phyloP scores from a whole-genome alignment of 2,329 filamentous ascomycete genomes.

The Ceratocystis smalleyi region DNA sequence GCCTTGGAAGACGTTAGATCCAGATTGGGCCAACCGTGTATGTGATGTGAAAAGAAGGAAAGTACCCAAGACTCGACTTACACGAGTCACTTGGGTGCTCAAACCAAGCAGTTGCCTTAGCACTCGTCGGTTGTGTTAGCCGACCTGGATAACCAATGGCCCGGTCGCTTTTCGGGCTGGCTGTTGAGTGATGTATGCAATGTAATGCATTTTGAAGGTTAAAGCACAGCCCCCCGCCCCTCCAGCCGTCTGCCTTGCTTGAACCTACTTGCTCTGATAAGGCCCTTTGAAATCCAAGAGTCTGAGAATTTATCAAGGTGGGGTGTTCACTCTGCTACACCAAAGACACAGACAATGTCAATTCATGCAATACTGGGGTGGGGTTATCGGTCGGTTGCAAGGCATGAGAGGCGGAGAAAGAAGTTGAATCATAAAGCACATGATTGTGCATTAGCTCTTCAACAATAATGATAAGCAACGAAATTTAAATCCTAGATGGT shows the following conservation, averaged over 20 bases:
- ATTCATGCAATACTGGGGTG: neutral
- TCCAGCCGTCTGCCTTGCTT: too few species aligned
- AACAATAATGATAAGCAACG: neutral
- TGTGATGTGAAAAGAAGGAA: too few species aligned
- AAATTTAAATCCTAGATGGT: neutral
- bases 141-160: too few species aligned
- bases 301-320: neutral
- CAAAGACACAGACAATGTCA: neutral
- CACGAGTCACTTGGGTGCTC: too few species aligned
- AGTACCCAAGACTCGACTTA: too few species aligned
- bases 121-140: too few species aligned
- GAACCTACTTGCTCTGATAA: neutral
- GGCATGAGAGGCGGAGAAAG: neutral
- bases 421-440: neutral
- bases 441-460: neutral
- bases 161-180: too few species aligned
- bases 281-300: neutral
- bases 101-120: too few species aligned
- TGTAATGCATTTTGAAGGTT: too few species aligned
- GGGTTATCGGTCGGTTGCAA: neutral
- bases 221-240: neutral
- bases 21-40: too few species aligned
- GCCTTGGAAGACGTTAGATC: too few species aligned
- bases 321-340: neutral
- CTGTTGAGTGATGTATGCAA: too few species aligned